Evolutionary conservation across 345 rosid genomes (phyloP), one percentile per base, ranked within the genome.

Genomic region (Hirschfeldia incana): DNA sequence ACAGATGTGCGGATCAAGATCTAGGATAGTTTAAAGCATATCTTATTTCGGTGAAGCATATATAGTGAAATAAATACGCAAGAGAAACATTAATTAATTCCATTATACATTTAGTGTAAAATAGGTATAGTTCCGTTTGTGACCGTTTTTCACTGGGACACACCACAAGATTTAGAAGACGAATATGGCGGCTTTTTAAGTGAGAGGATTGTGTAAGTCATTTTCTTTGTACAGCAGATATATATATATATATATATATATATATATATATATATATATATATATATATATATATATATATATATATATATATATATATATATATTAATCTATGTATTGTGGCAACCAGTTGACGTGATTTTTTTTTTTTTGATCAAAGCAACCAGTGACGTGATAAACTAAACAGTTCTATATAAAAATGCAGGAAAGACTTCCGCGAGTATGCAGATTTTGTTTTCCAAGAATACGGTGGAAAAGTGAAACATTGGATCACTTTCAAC

Each of bases 381-480:
- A 16, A 53, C 59, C 59, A 15, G 60, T 17, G 17, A 55, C 28
- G 4, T 55, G 60, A 6, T n/a, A 53, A 53, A 53, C 8, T 51
- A n/a, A 53, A 15, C 16, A 7, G 26, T 4, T 55, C 28, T 6
- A 17, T 55, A 7, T 16, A 16, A 55, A 55, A 74, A 51, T 49
- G 8, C 29, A 58, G 53, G 63, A 58, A 21, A 27, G 63, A 58
- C 10, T 58, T 58, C n/a, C 63, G 63, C 32, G 63, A 58, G 1
- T 58, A 58, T 26, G 63, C 63, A 0, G 63, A 58, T 9, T 58
- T 58, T 58, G 63, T 58, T 58, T 58, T 58, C 63, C 63, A 58
- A 58, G 63, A 58, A 58, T 58, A 58, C 6, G 63, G 91, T 17
- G 89, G 79, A 6, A 74, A 85, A 70, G 89, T 86, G 6, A 86